Evolutionary conservation across 2,329 filamentous ascomycete species (phyloP), one percentile per base, ranked within the genome.

Genomic region (Alternaria consortialis): DNA sequence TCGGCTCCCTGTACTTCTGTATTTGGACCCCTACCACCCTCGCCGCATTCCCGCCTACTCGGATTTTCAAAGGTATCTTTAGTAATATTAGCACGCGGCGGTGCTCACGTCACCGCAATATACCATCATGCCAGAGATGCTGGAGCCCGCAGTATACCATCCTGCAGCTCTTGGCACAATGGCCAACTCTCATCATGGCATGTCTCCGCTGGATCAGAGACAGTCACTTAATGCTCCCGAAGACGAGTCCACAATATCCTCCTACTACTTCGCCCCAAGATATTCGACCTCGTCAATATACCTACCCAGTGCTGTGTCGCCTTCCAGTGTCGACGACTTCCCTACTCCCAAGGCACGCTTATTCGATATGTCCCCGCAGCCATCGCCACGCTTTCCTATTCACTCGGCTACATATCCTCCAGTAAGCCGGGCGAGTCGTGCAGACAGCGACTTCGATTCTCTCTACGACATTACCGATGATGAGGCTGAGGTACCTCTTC

Each of bases 381-480:
- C 81, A 60, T 85, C 86, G 39, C 72, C 75, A 32, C 63, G 83
- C 79, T 84, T 83, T 70, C 83, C 81, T 83, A 12, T 63, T 27
- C 63, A 67, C 31, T 66, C 72, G 39, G 65, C 67, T n/a, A 61
- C 68, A 15, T 69, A 73, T 46, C 40, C 87, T 84, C 86, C 64
- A 89, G 84, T 87, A 69, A 82, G 85, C 76, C 90, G 90, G 67
- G 87, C 88, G 71, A 84, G 86, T 77, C 90, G 89, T 67, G 87
- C 88, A 69, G 85, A 85, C 64, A 91, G 87, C 68, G 90, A 92
- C 66, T 94, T 94, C 71, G 92, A 97, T 78, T 92, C 96, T 71
- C 82, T 97, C 50, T 97, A 97, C 78, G 91, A 95, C 78, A 86
- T 92, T 42, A 93, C 92, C 15, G 93, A 96, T 67, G 76, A 93